Evolutionary conservation across 2,329 filamentous ascomycete species (phyloP).

Genomic region (Elsinoe ampelina): DNA sequence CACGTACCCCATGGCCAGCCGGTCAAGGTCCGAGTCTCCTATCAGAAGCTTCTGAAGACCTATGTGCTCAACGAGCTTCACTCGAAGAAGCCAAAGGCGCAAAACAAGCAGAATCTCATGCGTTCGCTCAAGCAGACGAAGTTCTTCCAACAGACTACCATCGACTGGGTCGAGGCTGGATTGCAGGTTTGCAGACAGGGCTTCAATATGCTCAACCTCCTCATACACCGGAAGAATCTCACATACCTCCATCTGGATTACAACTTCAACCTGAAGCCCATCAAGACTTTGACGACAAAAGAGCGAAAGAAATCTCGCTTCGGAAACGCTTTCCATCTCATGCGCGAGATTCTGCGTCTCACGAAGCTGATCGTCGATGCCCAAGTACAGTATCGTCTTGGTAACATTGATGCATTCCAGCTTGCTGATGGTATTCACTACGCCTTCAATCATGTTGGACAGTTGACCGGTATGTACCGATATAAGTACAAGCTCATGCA

Average conservation of each 20-base stretch:
- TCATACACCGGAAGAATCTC: constrained; percentile 97
- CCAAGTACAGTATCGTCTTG: constrained; percentile 92
- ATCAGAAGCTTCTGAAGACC: constrained; percentile 94
- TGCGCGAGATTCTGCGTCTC: constrained; percentile 91
- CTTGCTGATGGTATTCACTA: constrained; percentile 98
- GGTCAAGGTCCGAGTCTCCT: constrained; percentile 94
- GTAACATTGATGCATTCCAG: constrained; percentile 98
- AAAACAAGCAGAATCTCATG: constrained; percentile 88
- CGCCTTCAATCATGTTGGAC: constrained; percentile 97
- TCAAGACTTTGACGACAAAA: constrained; percentile 97
- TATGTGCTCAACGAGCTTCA: constrained; percentile 95
- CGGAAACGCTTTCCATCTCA: constrained; percentile 96
- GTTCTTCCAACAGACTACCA: constrained; percentile 98
- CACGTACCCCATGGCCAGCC: constrained; percentile 86
- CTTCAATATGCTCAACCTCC: constrained; percentile 97
- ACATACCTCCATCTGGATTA: constrained; percentile 98
- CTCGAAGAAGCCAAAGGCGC: constrained; percentile 88
- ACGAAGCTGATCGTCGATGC: constrained; percentile 98
- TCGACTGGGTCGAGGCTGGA: constrained; percentile 98
- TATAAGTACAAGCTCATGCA: constrained; percentile 99
- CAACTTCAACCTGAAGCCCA: constrained; percentile 98
- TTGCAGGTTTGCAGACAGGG: constrained; percentile 96
- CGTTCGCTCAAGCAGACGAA: constrained; percentile 89
- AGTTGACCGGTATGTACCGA: constrained; percentile 97
- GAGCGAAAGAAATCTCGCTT: constrained; percentile 99